phyloP scores from a whole-genome alignment of 1,284 basidiomycete species.

The Cutaneotrichosporon daszewskae region DNA sequence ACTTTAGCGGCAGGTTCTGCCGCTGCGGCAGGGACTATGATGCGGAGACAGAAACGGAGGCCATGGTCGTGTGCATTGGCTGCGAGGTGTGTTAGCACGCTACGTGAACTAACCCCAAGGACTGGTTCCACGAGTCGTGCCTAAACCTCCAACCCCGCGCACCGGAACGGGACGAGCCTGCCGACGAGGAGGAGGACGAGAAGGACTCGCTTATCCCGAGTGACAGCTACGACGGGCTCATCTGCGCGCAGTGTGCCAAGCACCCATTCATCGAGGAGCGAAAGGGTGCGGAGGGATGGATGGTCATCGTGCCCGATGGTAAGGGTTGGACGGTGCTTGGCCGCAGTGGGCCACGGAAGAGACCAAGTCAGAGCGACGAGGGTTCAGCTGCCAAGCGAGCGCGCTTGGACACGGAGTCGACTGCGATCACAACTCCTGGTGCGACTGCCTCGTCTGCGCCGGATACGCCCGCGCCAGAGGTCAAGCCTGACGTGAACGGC shows the following conservation, averaged over 20 bases:
- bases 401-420: not conserved
- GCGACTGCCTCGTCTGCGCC: too few species aligned
- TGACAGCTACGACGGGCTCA: constrained; percentile 41
- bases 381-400: too few species aligned
- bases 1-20: constrained; percentile 43
- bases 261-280: constrained; percentile 8
- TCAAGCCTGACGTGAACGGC: too few species aligned
- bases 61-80: constrained; percentile 44
- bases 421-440: not conserved
- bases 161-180: constrained; percentile 1
- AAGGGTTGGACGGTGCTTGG: constrained; percentile 26
- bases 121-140: constrained; percentile 45
- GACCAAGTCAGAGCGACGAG: not conserved
- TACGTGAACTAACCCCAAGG: constrained; percentile 17
- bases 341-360: too few species aligned
- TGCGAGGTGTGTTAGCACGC: constrained; percentile 36
- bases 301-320: constrained; percentile 35
- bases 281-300: constrained; percentile 40
- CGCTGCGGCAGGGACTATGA: constrained; percentile 45
- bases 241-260: constrained; percentile 36
- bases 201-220: constrained; percentile 36
- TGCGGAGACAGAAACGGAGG: constrained; percentile 43
- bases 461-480: not conserved
- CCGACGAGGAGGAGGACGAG: constrained; percentile 35
- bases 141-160: constrained; percentile 29